These are phyloP conservation scores for Artomyces pyxidatus DNA, from an alignment of 768 basidiomycete species.

Conservation along the genomic window DNA sequence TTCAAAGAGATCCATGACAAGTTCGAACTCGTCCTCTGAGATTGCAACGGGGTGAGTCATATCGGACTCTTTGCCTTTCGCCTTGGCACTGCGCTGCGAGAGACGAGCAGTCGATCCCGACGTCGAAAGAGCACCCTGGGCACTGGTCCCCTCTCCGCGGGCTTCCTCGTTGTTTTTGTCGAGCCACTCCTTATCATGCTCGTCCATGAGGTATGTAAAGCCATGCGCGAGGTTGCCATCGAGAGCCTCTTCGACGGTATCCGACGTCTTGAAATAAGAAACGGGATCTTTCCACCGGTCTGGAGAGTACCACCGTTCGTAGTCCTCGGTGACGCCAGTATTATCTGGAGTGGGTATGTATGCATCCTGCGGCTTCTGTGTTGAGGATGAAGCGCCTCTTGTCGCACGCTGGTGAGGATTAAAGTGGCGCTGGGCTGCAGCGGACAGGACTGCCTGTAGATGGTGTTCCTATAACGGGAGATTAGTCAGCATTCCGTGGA, in stretches of 20 bases:
- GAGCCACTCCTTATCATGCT: constrained; percentile 92
- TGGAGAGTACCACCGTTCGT: constrained; percentile 65
- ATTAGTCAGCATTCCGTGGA: constrained; percentile 50
- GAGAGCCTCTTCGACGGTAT: constrained; percentile 75
- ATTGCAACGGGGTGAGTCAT: constrained; percentile 52
- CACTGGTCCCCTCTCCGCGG: constrained; percentile 76
- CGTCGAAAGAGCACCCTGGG: constrained; percentile 57
- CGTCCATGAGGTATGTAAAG: constrained; percentile 91
- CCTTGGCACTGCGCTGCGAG: constrained; percentile 55
- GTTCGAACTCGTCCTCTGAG: constrained; percentile 88
- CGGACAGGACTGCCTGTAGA: constrained; percentile 48
- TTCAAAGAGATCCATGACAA: constrained; percentile 93
- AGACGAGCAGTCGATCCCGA: constrained; percentile 48
- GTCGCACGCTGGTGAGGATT: constrained; percentile 27
- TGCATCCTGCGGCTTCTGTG: constrained; percentile 40
- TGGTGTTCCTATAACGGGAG: constrained; percentile 41
- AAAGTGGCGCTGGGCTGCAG: constrained; percentile 42
- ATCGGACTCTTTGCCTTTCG: constrained; percentile 81
- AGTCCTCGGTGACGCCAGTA: constrained; percentile 70
- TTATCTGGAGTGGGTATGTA: constrained; percentile 94
- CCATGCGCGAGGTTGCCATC: constrained; percentile 57
- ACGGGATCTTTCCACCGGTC: constrained; percentile 68
- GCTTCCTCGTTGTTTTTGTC: constrained; percentile 85
- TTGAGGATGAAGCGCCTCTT: constrained; percentile 25
- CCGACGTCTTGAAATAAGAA: constrained; percentile 73